phyloP scores from a whole-genome alignment of 345 rosid genomes.

The Brassica incana region DNA sequence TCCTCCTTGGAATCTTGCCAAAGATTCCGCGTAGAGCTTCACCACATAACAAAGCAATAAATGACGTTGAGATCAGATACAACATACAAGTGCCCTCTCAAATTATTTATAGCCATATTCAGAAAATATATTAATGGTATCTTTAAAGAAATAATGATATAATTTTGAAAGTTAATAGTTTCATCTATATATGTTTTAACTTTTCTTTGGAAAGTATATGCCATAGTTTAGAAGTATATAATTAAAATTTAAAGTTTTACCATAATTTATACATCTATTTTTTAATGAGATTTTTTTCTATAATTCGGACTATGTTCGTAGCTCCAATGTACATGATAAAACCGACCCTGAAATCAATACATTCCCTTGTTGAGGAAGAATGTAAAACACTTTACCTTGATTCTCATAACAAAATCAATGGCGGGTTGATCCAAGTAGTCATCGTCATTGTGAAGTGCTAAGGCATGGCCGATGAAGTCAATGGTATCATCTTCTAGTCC shows the following conservation, averaged over 20 bases:
- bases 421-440: constrained; percentile 81
- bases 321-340: no score
- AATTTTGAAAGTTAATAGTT: no score
- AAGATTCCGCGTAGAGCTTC: constrained; percentile 87
- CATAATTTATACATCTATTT: no score
- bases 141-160: no score
- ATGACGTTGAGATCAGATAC: background rate
- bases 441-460: constrained; percentile 79
- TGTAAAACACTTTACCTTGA: constrained; percentile 52
- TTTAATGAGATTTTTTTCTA: no score
- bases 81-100: background rate
- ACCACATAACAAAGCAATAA: constrained; percentile 9
- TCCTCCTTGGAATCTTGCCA: constrained; percentile 92
- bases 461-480: constrained; percentile 90
- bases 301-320: no score
- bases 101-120: no score
- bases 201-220: no score
- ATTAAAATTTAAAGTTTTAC: no score
- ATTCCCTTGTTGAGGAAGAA: background rate
- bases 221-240: no score
- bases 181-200: no score
- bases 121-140: no score
- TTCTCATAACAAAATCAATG: constrained; percentile 71
- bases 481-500: constrained; percentile 90
- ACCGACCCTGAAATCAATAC: background rate